Evolutionary conservation across 2,329 filamentous ascomycete genomes (phyloP).

Genomic region (Colletotrichum magnum): DNA sequence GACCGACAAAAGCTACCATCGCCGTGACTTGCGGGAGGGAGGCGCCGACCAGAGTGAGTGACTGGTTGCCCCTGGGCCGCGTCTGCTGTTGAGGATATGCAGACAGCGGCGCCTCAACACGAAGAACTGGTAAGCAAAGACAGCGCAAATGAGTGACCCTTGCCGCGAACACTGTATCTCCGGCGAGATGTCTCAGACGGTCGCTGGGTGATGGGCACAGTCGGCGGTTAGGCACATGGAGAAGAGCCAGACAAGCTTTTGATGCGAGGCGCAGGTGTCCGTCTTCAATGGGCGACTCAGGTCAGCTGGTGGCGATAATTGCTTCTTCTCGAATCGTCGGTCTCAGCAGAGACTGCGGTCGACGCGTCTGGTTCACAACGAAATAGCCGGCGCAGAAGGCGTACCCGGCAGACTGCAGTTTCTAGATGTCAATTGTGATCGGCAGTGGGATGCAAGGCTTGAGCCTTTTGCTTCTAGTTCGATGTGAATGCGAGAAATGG

Average conservation of each 20-base stretch:
- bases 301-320: neutral
- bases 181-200: slow-evolving; percentile 18
- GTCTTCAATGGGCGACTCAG: neutral
- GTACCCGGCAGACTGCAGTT: too few relatives aligned
- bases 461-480: neutral
- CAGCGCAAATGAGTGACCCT: neutral
- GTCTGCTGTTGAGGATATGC: neutral
- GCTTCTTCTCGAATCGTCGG: neutral
- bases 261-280: neutral
- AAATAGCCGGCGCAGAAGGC: neutral
- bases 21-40: too few relatives aligned
- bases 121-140: neutral
- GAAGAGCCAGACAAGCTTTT: slow-evolving; percentile 19
- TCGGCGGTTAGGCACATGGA: neutral
- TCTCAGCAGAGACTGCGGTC: neutral
- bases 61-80: too few relatives aligned
- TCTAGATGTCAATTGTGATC: slow-evolving; percentile 14
- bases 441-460: slow-evolving; percentile 24
- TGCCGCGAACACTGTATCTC: neutral
- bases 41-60: too few relatives aligned
- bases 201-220: slow-evolving; percentile 4
- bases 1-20: neutral
- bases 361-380: neutral
- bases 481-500: neutral
- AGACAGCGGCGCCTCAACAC: neutral